Conservation (phyloP, 768 basidiomycete genomes). For the Leccinum uliginosum region DNA sequence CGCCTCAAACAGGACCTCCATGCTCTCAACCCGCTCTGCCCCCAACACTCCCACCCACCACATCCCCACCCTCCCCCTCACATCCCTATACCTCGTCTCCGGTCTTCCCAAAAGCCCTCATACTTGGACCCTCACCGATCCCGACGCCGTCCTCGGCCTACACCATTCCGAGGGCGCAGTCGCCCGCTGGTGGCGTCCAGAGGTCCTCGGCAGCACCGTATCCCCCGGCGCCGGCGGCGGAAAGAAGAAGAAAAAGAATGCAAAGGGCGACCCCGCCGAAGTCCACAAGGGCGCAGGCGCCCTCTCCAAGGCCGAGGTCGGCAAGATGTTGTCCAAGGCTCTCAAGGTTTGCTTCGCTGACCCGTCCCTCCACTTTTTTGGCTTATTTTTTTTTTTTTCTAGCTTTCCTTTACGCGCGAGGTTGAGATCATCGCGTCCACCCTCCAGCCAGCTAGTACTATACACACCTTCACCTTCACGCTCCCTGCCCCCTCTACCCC, state of each 20-base stretch:
- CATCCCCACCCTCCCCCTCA: slow-evolving; percentile 67
- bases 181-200: slow-evolving; percentile 85
- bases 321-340: slow-evolving; percentile 87
- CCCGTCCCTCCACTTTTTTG: background rate
- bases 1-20: slow-evolving; percentile 67
- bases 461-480: slow-evolving; percentile 88
- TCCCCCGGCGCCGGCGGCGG: slow-evolving; percentile 80
- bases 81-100: slow-evolving; percentile 82
- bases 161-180: slow-evolving; percentile 85
- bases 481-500: slow-evolving; percentile 75
- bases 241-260: slow-evolving; percentile 64
- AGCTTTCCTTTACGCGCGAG: slow-evolving; percentile 90
- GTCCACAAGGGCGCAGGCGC: slow-evolving; percentile 73
- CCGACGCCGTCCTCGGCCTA: slow-evolving; percentile 74
- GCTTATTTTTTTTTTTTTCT: background rate
- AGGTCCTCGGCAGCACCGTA: slow-evolving; percentile 84
- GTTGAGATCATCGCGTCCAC: slow-evolving; percentile 95
- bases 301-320: slow-evolving; percentile 80
- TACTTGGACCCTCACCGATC: slow-evolving; percentile 87
- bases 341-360: slow-evolving; percentile 58
- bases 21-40: slow-evolving; percentile 61
- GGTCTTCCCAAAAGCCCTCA: slow-evolving; percentile 86
- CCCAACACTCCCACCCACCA: slow-evolving; percentile 51
- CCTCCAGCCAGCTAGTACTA: slow-evolving; percentile 86
- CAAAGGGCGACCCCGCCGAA: slow-evolving; percentile 52